A percentile compares a stretch with the other conserved stretches of the same genome.
These are phyloP conservation scores for Fusarium vanettenii DNA, from an alignment of 2,329 filamentous ascomycete species.

Conservation along the genomic window DNA sequence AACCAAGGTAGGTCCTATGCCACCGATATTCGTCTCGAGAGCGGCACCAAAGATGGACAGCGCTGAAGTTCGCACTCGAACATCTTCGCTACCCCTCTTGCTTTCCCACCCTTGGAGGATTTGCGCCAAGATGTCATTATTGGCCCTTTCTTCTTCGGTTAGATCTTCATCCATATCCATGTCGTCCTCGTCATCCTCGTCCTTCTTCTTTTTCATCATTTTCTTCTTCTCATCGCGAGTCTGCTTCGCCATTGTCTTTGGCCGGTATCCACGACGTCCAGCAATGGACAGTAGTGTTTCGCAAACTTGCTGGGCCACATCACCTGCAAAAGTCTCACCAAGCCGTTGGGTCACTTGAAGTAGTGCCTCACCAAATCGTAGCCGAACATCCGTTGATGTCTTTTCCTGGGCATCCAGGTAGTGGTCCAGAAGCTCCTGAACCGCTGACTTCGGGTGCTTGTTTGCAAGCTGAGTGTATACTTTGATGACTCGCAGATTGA, in stretches of 20 bases:
- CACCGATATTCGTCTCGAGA: constrained; percentile 70
- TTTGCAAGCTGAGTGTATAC: constrained; percentile 71
- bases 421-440: constrained; percentile 72
- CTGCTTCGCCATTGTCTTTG: constrained; percentile 69
- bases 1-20: constrained; percentile 64
- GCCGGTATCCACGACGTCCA: constrained; percentile 70
- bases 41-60: constrained; percentile 71
- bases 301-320: constrained; percentile 62
- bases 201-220: constrained; percentile 59
- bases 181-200: constrained; percentile 61
- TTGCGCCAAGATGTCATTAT: constrained; percentile 63
- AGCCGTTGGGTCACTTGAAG: constrained; percentile 72
- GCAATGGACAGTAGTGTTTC: constrained; percentile 73
- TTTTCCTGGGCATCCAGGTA: constrained; percentile 74
- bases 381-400: constrained; percentile 69
- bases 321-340: constrained; percentile 66
- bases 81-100: constrained; percentile 73
- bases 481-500: constrained; percentile 75
- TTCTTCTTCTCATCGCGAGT: constrained; percentile 60
- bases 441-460: constrained; percentile 71
- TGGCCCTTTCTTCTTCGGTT: constrained; percentile 56
- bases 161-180: constrained; percentile 60
- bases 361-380: constrained; percentile 77
- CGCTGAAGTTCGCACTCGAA: constrained; percentile 76
- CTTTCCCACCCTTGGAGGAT: constrained; percentile 77